Evolutionary conservation across 495 filamentous ascomycete species (phyloP).

Genomic region (Aspergillus sclerotiicarbonarius): DNA sequence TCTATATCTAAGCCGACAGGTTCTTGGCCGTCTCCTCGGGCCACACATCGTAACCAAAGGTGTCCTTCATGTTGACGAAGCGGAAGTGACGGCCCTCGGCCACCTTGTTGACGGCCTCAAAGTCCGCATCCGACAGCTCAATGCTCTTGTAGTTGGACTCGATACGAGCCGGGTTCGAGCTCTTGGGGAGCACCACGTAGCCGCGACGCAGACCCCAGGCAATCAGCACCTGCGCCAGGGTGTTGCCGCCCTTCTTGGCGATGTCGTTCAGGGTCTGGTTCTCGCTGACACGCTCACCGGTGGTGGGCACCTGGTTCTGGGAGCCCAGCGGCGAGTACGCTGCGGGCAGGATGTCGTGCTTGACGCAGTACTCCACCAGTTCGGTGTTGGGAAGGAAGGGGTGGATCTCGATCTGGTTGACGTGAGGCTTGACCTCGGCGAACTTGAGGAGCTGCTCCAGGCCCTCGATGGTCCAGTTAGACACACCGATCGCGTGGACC

Average conservation of each 20-base stretch:
- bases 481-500: conserved; percentile 79
- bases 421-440: conserved; percentile 62
- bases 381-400: conserved; percentile 81
- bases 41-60: conserved; percentile 55
- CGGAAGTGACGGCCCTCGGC: conserved; percentile 60
- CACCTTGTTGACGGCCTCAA: conserved; percentile 57
- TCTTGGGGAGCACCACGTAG: conserved; percentile 72
- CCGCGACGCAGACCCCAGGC: conserved; percentile 70
- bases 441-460: conserved; percentile 67
- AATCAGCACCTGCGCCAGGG: conserved; percentile 64
- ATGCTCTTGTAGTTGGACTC: conserved; percentile 65
- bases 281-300: conserved; percentile 58
- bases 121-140: conserved; percentile 53
- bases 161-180: conserved; percentile 61
- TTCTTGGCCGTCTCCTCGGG: conserved; percentile 45
- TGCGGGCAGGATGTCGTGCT: conserved; percentile 66
- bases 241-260: conserved; percentile 61
- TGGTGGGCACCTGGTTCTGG: conserved; percentile 60
- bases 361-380: conserved; percentile 66
- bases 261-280: conserved; percentile 60
- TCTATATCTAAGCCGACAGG: conserved; percentile 37
- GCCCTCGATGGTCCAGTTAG: conserved; percentile 73
- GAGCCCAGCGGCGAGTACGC: conserved; percentile 77
- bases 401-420: conserved; percentile 93
- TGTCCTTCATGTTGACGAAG: conserved; percentile 82